A percentile compares a stretch with the other conserved stretches of the same genome.
These are phyloP conservation scores for Urostyla sp. DNA, from an alignment of 73 alveolate genomes.

Conservation along the genomic window DNA sequence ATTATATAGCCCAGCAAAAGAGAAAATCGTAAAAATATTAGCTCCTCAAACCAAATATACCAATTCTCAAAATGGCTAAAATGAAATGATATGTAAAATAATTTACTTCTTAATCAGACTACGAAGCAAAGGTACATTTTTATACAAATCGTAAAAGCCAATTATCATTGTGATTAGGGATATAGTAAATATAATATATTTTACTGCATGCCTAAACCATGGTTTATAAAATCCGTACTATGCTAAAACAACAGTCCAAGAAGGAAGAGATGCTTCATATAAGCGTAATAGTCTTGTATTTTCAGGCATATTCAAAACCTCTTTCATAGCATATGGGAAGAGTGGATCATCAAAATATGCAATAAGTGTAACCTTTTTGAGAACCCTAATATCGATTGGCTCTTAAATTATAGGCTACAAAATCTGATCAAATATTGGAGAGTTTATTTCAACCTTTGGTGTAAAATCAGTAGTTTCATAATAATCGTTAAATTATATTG, in stretches of 20 bases:
- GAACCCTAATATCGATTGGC: conserved; percentile 17
- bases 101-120: conserved; percentile 41
- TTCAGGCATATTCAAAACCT: conserved; percentile 22
- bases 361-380: conserved; percentile 49
- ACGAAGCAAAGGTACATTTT: conserved; percentile 59
- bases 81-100: not conserved
- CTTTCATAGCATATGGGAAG: conserved; percentile 65
- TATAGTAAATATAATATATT: conserved; percentile 37
- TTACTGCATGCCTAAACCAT: conserved; percentile 53
- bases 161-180: conserved; percentile 53
- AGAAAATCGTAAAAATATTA: conserved; percentile 45
- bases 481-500: too few species aligned
- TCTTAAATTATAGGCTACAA: too few species aligned
- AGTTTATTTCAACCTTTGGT: too few species aligned
- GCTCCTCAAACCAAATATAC: conserved; percentile 42
- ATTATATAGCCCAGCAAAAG: conserved; percentile 51
- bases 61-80: conserved; percentile 19
- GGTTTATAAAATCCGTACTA: conserved; percentile 68
- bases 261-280: conserved; percentile 64
- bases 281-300: conserved; percentile 49
- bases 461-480: too few species aligned
- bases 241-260: conserved; percentile 73
- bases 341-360: conserved; percentile 75
- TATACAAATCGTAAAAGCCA: conserved; percentile 73
- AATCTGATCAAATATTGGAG: too few species aligned